Evolutionary conservation across 2,329 filamentous ascomycete species (phyloP).

Genomic region (Ophiognomonia clavigignenti-juglandacearum): DNA sequence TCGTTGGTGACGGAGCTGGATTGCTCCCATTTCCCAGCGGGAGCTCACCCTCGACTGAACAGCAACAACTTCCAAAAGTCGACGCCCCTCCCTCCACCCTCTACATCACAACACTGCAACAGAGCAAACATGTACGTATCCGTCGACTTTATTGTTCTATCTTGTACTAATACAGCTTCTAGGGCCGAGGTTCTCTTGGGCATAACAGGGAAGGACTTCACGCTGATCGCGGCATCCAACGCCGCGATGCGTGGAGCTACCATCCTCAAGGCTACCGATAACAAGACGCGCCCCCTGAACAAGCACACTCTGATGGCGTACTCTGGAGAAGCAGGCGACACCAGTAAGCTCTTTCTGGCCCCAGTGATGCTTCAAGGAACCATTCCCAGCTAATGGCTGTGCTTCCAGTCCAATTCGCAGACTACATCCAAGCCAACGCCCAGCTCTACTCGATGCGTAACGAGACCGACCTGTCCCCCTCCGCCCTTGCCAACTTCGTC

Average conservation of each 20-base stretch:
- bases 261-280: slow-evolving; percentile 89
- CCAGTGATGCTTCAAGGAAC: slow-evolving; percentile 2
- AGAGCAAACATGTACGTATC: slow-evolving; percentile 18
- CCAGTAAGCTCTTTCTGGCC: slow-evolving; percentile 49
- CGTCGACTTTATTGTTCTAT: neutral
- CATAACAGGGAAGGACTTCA: slow-evolving; percentile 99
- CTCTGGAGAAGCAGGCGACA: slow-evolving; percentile 94
- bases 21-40: too few species aligned
- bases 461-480: slow-evolving; percentile 83
- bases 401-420: slow-evolving; percentile 91
- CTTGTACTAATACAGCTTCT: slow-evolving; percentile 2
- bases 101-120: neutral
- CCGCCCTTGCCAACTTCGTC: slow-evolving; percentile 87
- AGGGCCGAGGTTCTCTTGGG: slow-evolving; percentile 93
- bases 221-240: slow-evolving; percentile 95
- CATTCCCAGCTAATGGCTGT: slow-evolving; percentile 15
- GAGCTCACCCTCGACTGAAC: too few species aligned
- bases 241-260: slow-evolving; percentile 97
- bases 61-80: too few species aligned
- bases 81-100: too few species aligned
- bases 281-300: slow-evolving; percentile 93
- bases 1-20: slow-evolving; percentile 17
- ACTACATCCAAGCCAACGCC: slow-evolving; percentile 98
- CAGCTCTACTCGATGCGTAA: slow-evolving; percentile 99
- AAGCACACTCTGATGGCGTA: slow-evolving; percentile 93